Conservation (phyloP, 257 asterid genomes). For the Thymus quinquecostatus region DNA sequence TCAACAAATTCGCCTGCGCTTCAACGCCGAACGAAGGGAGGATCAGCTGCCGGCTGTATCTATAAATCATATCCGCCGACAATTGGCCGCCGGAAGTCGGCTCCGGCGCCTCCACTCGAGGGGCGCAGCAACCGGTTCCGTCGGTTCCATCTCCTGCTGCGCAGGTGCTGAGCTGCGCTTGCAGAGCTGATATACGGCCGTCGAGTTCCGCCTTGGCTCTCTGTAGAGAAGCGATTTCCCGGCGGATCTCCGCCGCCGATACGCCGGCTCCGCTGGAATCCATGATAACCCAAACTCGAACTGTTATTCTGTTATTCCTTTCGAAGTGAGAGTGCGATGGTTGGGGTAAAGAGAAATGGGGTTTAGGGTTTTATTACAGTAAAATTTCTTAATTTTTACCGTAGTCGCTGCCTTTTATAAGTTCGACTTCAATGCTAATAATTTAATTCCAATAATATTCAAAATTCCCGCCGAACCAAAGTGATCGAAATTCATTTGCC, state of each 20-base stretch:
- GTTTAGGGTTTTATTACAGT: conserved; percentile 11
- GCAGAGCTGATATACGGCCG: conserved; percentile 61
- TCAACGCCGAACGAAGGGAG: conserved; percentile 88
- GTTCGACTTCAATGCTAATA: no score
- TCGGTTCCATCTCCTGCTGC: conserved; percentile 25
- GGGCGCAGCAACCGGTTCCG: conserved; percentile 33
- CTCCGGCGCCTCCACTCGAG: conserved; percentile 13
- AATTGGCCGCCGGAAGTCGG: conserved; percentile 36
- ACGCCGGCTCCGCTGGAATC: conserved; percentile 40
- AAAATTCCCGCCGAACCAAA: no score
- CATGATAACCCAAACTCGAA: conserved; percentile 35
- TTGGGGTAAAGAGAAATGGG: background rate
- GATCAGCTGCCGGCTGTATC: conserved; percentile 93
- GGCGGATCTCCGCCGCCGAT: conserved; percentile 49
- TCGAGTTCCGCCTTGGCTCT: conserved; percentile 49
- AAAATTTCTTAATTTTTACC: no score
- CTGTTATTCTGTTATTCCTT: background rate
- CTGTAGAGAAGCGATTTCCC: conserved; percentile 56
- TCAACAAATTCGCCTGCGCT: conserved; percentile 80
- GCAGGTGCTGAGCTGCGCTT: conserved; percentile 52
- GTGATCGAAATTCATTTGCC: no score
- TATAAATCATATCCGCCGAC: conserved; percentile 72
- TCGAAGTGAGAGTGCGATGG: background rate
- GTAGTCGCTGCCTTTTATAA: no score
- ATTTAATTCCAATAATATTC: no score